Conservation (phyloP, 768 basidiomycete species). For the Termitomyces sp. region DNA sequence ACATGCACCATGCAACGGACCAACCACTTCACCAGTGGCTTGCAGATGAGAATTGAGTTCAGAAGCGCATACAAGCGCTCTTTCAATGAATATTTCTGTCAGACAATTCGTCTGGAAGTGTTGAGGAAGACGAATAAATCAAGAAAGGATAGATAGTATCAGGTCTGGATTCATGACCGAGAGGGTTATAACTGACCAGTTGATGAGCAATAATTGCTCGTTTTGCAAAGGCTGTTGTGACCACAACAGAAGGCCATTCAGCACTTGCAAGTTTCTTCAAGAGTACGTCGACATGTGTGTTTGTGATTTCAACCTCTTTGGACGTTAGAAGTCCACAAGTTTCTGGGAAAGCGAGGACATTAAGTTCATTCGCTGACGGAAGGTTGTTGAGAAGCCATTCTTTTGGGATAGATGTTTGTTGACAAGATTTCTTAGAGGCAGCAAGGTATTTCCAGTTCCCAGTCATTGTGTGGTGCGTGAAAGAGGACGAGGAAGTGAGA, state of each 20-base stretch:
- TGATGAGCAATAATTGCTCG: slow-evolving; percentile 79
- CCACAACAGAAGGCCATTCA: slow-evolving; percentile 59
- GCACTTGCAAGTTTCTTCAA: slow-evolving; percentile 47
- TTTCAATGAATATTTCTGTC: slow-evolving; percentile 79
- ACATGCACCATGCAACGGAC: slow-evolving; percentile 59
- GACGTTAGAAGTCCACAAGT: slow-evolving; percentile 51
- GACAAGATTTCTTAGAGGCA: slow-evolving; percentile 47
- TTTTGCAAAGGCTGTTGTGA: slow-evolving; percentile 71
- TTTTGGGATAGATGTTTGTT: slow-evolving; percentile 51
- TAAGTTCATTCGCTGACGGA: slow-evolving; percentile 38
- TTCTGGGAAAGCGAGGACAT: slow-evolving; percentile 51
- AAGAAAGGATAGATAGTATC: no score
- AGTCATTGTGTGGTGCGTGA: slow-evolving; percentile 14
- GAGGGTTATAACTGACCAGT: slow-evolving; percentile 36
- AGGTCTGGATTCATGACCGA: not conserved
- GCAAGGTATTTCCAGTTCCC: slow-evolving; percentile 47
- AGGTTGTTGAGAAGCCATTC: slow-evolving; percentile 52
- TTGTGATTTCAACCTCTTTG: slow-evolving; percentile 45
- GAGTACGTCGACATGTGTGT: slow-evolving; percentile 35
- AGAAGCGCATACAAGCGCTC: slow-evolving; percentile 56
- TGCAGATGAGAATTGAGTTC: slow-evolving; percentile 60
- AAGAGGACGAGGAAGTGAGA: not conserved
- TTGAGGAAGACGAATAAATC: no score
- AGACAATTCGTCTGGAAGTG: slow-evolving; percentile 63
- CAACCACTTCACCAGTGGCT: slow-evolving; percentile 58